Base-by-base conservation (phyloP, 306 rosid species). In the Gastrolobium villosum region DNA sequence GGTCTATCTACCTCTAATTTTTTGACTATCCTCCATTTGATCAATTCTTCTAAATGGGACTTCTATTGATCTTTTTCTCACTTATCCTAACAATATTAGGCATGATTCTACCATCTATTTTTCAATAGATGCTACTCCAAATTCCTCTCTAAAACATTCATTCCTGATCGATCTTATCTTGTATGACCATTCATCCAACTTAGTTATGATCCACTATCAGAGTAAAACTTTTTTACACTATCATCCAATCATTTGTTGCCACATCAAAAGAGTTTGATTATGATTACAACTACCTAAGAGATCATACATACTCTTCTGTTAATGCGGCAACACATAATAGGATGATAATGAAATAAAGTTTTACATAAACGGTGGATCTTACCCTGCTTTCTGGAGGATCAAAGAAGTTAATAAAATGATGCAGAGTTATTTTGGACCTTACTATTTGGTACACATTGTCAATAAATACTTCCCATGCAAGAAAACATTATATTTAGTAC, bases 391-490 rank as follows among this genome's bases (percentile, higher is more conserved):
- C 26, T 20, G 26, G 26, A 20, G 26, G 26, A 20, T 20, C 26
- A 20, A 20, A 20, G 26, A 20, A 20, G 26, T 20, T 20, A 20
- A 20, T 20, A 20, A 20, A 20, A 20, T 20, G 26, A 20, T 20
- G 26, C 26, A 28, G 49, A 8, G 40, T 14, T 9, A 34, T 28
- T 28, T 10, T 7, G 65, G 13, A 15, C n/a, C 55, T 44, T 36
- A 26, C 57, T 41, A 3, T 49, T 40, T 40, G 45, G 7, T 65
- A 30, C 55, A 28, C 11, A 5, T 44, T 13, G 3, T 75, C 20
- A 30, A 43, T 46, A 34, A 30, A 45, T 26, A 76, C 57, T 54
- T 77, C 46, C 55, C 37, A 13, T 35, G 5, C 10, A 43, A 62
- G 41, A 56, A 62, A 34, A 41, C 26, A 13, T 35, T 40, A 28